phyloP scores from a whole-genome alignment of 2,329 filamentous ascomycete genomes.

The Cryoendolithus antarcticus region DNA sequence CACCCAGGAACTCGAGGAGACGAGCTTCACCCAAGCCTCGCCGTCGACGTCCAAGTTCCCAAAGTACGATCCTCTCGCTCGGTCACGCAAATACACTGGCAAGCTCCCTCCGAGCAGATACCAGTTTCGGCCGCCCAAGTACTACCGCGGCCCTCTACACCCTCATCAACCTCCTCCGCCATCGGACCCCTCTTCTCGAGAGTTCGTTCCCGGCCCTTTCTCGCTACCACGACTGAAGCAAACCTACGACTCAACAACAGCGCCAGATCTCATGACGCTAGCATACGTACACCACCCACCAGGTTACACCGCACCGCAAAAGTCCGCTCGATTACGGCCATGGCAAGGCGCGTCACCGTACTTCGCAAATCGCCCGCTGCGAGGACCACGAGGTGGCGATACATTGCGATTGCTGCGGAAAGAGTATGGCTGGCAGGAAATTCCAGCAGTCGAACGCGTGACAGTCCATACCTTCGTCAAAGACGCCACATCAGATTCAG shows the following conservation, averaged over 20 bases:
- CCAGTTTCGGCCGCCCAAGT: conserved; percentile 87
- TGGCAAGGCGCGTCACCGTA: conserved; percentile 93
- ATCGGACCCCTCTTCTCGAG: conserved; percentile 75
- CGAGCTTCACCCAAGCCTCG: conserved; percentile 30
- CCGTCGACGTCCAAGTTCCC: conserved; percentile 1
- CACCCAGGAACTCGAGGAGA: conserved; percentile 33
- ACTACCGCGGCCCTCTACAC: conserved; percentile 84
- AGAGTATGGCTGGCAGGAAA: conserved; percentile 63
- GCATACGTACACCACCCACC: conserved; percentile 78
- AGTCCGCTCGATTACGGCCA: conserved; percentile 56
- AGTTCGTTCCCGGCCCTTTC: conserved; percentile 86
- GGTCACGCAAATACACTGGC: conserved; percentile 29
- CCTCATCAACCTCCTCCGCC: conserved; percentile 80
- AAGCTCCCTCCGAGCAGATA: conserved; percentile 55
- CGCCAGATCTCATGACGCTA: conserved; percentile 76
- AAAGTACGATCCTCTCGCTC: conserved; percentile 20
- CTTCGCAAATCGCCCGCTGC: conserved; percentile 77
- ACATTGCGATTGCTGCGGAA: conserved; percentile 56
- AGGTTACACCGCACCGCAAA: conserved; percentile 49
- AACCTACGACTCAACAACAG: conserved; percentile 77
- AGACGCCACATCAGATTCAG: conserved; percentile 55
- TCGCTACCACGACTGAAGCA: conserved; percentile 75
- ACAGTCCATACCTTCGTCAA: conserved; percentile 67
- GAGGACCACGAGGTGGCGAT: conserved; percentile 70
- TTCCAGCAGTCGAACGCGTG: conserved; percentile 70